A percentile compares a stretch with the other conserved stretches of the same genome.
Conservation (phyloP, 495 filamentous ascomycete genomes). For the Pyrenula aspistea region DNA sequence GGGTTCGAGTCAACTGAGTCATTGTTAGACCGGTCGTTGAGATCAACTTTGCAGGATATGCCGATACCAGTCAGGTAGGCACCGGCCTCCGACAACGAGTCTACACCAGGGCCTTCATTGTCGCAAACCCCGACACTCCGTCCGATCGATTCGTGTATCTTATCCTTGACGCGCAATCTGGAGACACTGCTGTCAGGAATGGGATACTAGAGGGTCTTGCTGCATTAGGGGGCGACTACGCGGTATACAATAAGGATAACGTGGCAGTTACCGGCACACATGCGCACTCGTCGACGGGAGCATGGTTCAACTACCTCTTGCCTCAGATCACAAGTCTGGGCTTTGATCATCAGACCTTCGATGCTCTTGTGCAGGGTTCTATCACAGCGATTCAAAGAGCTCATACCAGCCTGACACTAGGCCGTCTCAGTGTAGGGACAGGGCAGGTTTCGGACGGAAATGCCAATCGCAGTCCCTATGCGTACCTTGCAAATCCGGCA, state of each 20-base stretch:
- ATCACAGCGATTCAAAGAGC: slow-evolving; percentile 70
- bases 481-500: slow-evolving; percentile 82
- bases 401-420: slow-evolving; percentile 61
- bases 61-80: slow-evolving; percentile 73
- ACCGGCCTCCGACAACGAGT: slow-evolving; percentile 81
- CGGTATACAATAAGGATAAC: slow-evolving; percentile 69
- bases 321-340: slow-evolving; percentile 88
- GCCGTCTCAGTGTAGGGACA: slow-evolving; percentile 59
- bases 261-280: slow-evolving; percentile 89
- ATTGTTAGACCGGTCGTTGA: slow-evolving; percentile 67
- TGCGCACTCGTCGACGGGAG: slow-evolving; percentile 83
- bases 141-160: slow-evolving; percentile 76
- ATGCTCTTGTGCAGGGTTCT: slow-evolving; percentile 81
- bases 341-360: slow-evolving; percentile 81
- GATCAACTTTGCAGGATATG: slow-evolving; percentile 88
- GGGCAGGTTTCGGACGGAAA: slow-evolving; percentile 73
- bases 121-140: slow-evolving; percentile 54
- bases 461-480: slow-evolving; percentile 80
- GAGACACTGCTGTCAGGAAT: slow-evolving; percentile 82
- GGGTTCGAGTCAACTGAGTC: slow-evolving; percentile 1
- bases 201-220: slow-evolving; percentile 67
- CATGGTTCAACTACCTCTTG: slow-evolving; percentile 92
- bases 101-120: slow-evolving; percentile 83
- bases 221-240: slow-evolving; percentile 54
- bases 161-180: slow-evolving; percentile 76